phyloP scores from a whole-genome alignment of 2,329 filamentous ascomycete genomes.

The Microsporum audouinii region DNA sequence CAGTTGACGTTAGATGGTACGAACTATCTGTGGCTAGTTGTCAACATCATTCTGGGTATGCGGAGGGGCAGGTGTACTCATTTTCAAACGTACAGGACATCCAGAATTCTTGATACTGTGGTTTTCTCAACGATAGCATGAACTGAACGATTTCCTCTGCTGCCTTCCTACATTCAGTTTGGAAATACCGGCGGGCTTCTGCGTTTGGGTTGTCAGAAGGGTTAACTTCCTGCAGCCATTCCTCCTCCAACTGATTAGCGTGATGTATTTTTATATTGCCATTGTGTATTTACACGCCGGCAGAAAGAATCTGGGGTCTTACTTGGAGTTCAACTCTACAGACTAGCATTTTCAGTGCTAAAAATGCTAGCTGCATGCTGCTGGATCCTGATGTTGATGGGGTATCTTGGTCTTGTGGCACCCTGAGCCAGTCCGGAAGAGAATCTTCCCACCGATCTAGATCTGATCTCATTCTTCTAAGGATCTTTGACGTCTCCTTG shows the following conservation, averaged over 20 bases:
- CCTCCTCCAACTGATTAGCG: slow-evolving; percentile 2
- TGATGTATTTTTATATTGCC: neutral
- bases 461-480: slow-evolving; percentile 36
- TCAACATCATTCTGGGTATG: neutral
- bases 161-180: slow-evolving; percentile 34
- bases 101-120: slow-evolving; percentile 44
- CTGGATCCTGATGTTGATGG: slow-evolving; percentile 32
- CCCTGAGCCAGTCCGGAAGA: slow-evolving; percentile 34
- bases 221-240: slow-evolving; percentile 29
- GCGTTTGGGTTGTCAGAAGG: slow-evolving; percentile 30
- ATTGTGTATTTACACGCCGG: slow-evolving; percentile 7
- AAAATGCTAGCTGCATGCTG: slow-evolving; percentile 35
- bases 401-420: slow-evolving; percentile 23
- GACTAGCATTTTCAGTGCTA: slow-evolving; percentile 38
- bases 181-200: slow-evolving; percentile 40
- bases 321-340: slow-evolving; percentile 38
- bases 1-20: slow-evolving; percentile 43
- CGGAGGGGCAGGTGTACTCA: neutral
- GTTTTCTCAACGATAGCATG: slow-evolving; percentile 36
- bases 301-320: slow-evolving; percentile 15
- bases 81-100: slow-evolving; percentile 30
- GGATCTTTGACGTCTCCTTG: slow-evolving; percentile 35
- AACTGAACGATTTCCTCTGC: slow-evolving; percentile 41
- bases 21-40: slow-evolving; percentile 31
- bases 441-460: slow-evolving; percentile 37